These are phyloP conservation scores for Debaryomyces prosopidis DNA, from an alignment of 805 yeast species.

Conservation along the genomic window DNA sequence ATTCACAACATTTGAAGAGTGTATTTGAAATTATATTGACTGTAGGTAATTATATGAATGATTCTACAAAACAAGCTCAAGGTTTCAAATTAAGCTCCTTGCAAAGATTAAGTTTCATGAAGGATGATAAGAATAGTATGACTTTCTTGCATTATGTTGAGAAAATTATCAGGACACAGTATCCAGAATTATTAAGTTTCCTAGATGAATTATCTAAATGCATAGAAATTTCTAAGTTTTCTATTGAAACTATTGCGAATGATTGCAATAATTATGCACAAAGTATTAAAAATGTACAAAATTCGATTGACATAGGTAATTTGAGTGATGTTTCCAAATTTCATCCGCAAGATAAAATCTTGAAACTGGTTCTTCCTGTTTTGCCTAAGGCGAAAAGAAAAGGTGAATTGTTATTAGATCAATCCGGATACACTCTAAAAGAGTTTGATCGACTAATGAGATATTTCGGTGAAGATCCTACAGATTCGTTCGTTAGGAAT, in stretches of 20 bases:
- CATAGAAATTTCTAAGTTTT: constrained; percentile 55
- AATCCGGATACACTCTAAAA: constrained; percentile 48
- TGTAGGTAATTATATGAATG: constrained; percentile 82
- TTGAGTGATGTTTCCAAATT: constrained; percentile 61
- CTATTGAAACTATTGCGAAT: constrained; percentile 59
- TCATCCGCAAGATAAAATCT: constrained; percentile 66
- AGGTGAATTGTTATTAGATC: constrained; percentile 51
- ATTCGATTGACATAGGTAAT: constrained; percentile 60
- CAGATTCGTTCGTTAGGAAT: constrained; percentile 52
- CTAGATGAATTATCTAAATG: constrained; percentile 59
- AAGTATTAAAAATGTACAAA: constrained; percentile 50
- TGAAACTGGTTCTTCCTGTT: constrained; percentile 52
- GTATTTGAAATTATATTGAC: constrained; percentile 67
- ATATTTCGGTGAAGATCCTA: constrained; percentile 72
- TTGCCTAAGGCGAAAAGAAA: constrained; percentile 57
- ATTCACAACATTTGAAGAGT: constrained; percentile 54
- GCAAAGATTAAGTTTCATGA: constrained; percentile 68
- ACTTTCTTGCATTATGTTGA: constrained; percentile 78
- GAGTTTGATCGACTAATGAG: constrained; percentile 61
- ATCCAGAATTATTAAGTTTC: constrained; percentile 63
- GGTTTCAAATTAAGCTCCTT: constrained; percentile 73
- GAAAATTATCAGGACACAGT: constrained; percentile 60
- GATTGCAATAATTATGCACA: constrained; percentile 59
- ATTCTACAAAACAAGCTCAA: constrained; percentile 59
- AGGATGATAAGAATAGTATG: constrained; percentile 66